Evolutionary conservation across 306 rosid genomes (phyloP), one percentile per base, ranked within the genome.

Genomic region (Macrotyloma uniflorum): DNA sequence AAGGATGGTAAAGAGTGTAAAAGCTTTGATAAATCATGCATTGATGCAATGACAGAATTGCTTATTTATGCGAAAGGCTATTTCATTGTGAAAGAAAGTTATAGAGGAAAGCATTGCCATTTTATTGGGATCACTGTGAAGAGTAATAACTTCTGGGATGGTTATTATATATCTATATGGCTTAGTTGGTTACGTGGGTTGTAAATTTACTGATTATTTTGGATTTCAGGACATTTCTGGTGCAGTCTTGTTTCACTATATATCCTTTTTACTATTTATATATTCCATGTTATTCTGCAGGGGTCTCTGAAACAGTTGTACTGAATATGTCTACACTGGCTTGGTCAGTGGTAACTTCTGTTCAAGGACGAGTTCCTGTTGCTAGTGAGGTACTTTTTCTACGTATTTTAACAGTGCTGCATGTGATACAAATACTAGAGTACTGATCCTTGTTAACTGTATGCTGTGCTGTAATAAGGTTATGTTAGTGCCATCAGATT

Each of bases 341-440:
- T 81, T 94, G 98, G 98, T 94, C 97, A 23, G 97, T 89, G 55
- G 94, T 94, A 67, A 92, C 98, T 80, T 88, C 92, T 38, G 96
- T 94, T 84, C 87, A 94, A 87, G 97, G 96, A 72, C 93, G 93
- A 14, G 87, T 92, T 81, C 92, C 97, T 50, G 79, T 94, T 87
- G 97, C 98, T 23, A 94, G 97, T 80, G 97, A 94, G 98, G 97
- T 94, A 85, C 57, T 53, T 64, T 40, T 19, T 46, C 59, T 64
- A 42, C 70, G 23, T 49, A 76, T 55, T 64, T 74, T 75, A 55
- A 47, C 77, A 49, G 38, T 35, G 38, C 58, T 70, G 72, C 70
- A n/a, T 43, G 70, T 59, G 62, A 63, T 73, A 32, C 5, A 45
- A 74, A 73, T 23, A 62, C 61, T 50, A 50, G 80, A 79, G 10